A percentile compares a stretch with the other conserved stretches of the same genome.
These are phyloP conservation scores for Insectozyma bohioensis DNA, from an alignment of 1,139 yeast genomes.

Conservation along the genomic window DNA sequence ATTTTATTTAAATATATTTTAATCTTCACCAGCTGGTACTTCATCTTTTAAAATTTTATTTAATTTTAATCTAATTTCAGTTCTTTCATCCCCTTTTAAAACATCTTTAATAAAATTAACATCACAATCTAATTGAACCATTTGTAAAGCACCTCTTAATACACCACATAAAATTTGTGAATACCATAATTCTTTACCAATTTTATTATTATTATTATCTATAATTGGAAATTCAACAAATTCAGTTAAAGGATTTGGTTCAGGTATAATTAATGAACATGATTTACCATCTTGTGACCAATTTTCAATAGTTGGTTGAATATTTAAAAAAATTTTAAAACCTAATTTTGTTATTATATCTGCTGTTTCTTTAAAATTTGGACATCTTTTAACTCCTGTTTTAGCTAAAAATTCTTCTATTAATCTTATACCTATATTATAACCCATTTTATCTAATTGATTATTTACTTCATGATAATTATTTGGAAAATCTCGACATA, in stretches of 20 bases:
- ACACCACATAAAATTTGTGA: slow-evolving; percentile 90
- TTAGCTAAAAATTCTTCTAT: slow-evolving; percentile 93
- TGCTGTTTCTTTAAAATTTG: slow-evolving; percentile 78
- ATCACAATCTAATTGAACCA: slow-evolving; percentile 94
- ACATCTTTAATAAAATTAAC: slow-evolving; percentile 77
- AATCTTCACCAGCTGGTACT: slow-evolving; percentile 96
- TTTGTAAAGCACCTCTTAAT: slow-evolving; percentile 84
- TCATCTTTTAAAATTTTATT: slow-evolving; percentile 82
- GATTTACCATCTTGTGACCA: slow-evolving; percentile 78
- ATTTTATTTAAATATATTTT: slow-evolving; percentile 11
- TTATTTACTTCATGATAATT: slow-evolving; percentile 78
- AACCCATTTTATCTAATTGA: slow-evolving; percentile 91
- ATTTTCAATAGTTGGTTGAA: slow-evolving; percentile 71
- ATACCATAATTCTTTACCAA: slow-evolving; percentile 82
- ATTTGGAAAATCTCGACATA: slow-evolving; percentile 77
- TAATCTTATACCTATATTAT: slow-evolving; percentile 85
- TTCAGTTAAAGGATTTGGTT: slow-evolving; percentile 84
- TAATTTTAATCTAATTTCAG: slow-evolving; percentile 76
- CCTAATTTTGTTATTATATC: slow-evolving; percentile 86
- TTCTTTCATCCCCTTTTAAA: slow-evolving; percentile 77
- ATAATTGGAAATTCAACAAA: slow-evolving; percentile 90
- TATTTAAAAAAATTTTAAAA: slow-evolving; percentile 83
- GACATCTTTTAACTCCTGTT: slow-evolving; percentile 81
- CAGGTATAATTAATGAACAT: slow-evolving; percentile 71
- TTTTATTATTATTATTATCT: slow-evolving; percentile 57